Evolutionary conservation across 371 early-diverging fungal species (phyloP).

Genomic region (Capniomyces stellatus): DNA sequence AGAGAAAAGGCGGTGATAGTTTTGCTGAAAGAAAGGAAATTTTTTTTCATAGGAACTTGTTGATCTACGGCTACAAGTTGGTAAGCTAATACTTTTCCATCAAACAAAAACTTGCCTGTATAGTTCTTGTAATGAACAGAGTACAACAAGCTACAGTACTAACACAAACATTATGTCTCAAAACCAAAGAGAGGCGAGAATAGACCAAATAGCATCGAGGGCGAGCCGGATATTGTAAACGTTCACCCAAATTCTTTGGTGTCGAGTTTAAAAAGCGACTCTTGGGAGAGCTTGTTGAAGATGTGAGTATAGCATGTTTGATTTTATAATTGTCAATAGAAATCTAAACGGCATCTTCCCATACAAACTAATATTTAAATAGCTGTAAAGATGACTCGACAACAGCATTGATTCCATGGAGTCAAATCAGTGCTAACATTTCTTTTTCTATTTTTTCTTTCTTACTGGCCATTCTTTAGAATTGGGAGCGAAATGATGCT

Average conservation of each 20-base stretch:
- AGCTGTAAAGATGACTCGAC: no score
- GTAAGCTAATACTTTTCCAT: not conserved
- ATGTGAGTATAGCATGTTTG: not conserved
- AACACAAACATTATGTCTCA: no score
- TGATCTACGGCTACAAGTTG: constrained; percentile 2
- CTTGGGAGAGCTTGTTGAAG: not conserved
- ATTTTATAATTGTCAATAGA: no score
- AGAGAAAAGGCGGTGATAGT: not conserved
- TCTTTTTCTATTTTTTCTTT: not conserved
- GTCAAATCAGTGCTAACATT: no score
- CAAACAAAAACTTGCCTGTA: not conserved
- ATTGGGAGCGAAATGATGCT: not conserved
- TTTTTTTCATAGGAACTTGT: not conserved
- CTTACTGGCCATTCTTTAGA: not conserved
- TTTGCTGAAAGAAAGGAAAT: not conserved
- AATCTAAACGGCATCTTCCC: no score
- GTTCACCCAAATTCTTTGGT: not conserved
- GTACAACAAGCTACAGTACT: no score
- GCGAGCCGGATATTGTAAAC: not conserved
- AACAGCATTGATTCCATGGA: no score
- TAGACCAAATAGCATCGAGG: not conserved
- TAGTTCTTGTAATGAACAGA: no score
- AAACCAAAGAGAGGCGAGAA: not conserved
- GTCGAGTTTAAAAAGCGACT: not conserved
- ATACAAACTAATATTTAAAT: no score